Percentiles rank a stretch among this genome's conserved stretches.
phyloP scores from a whole-genome alignment of 768 basidiomycete species.

The Inosperma sp. region DNA sequence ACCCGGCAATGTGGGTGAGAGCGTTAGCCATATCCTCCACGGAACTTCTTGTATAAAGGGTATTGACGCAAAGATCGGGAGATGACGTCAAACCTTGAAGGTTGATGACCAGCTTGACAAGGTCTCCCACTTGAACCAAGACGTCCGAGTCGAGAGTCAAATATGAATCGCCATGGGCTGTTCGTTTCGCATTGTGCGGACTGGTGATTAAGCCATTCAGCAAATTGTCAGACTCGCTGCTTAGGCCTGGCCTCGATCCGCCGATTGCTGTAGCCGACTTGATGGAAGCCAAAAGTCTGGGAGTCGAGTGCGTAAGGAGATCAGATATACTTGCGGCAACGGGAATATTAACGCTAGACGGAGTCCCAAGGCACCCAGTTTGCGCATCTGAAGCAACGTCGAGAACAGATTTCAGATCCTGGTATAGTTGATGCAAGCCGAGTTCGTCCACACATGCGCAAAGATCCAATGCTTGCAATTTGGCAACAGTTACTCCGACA shows the following conservation, averaged over 20 bases:
- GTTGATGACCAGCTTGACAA: conserved; percentile 19
- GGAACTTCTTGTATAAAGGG: not conserved
- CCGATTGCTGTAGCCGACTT: conserved; percentile 12
- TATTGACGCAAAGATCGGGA: conserved; percentile 5
- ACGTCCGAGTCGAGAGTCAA: conserved; percentile 16
- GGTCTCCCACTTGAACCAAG: conserved; percentile 13
- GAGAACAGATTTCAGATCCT: conserved; percentile 11
- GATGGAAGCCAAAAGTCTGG: conserved; percentile 8
- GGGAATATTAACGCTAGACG: conserved; percentile 1
- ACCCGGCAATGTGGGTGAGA: not conserved
- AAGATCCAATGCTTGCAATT: conserved; percentile 4
- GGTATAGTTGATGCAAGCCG: conserved; percentile 12
- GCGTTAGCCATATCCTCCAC: not conserved
- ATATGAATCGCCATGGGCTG: not conserved
- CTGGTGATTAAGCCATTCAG: conserved; percentile 13
- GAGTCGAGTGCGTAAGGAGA: conserved; percentile 12
- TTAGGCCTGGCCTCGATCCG: conserved; percentile 11
- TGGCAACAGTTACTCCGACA: not conserved
- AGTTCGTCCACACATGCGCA: conserved; percentile 16
- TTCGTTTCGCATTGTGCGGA: conserved; percentile 13
- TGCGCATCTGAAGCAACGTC: conserved; percentile 12
- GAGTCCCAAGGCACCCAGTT: conserved; percentile 8
- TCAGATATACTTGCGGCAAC: conserved; percentile 17
- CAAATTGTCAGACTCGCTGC: conserved; percentile 10
- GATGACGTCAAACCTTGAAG: conserved; percentile 12